Base-by-base conservation (phyloP, 2,329 filamentous ascomycete species). In the Neonectria punicea region DNA sequence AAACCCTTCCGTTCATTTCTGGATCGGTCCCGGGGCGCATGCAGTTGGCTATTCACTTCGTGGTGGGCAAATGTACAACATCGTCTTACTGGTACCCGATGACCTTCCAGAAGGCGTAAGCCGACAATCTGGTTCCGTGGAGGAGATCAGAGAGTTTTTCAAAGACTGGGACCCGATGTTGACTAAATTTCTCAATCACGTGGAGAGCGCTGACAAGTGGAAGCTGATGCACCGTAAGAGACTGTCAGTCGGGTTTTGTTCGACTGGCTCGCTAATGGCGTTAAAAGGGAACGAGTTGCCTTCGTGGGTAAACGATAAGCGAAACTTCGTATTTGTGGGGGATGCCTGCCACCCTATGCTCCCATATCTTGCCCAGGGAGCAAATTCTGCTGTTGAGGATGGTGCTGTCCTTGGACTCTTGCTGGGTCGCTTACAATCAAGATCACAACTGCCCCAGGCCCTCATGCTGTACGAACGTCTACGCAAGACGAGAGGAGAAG, bases 331-430 rank as follows among this genome's bases (percentile, higher is more conserved):
- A 1, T 82, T 84, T 43, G 77, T 83, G 78, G 89, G 89, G 5
- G 89, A 91, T 68, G 81, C 86, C 1, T 90, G 88, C 65, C 89
- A 90, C 72, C 86, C 88, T 0, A 90, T 90, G 87, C 78, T 90
- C 2, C 88, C 87, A 3, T 87, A 88, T 67, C 80, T 89, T 30
- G 90, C 87, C 0, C 90, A 89, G 75, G 90, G 90, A 0, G 90
- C 90, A 14, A 91, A 91, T 72, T 89, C 85, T 0, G 86, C 87
- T 0, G 81, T 93, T 1, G 90, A 93, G 73, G 90, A 93, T 58
- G 90, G 89, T 0, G 89, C 89, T 0, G 88, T 90, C 0, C 77
- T 92, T 0, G 90, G 90, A 0, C 80, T 83, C 1, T 71, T 92
- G 1, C 78, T 92, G 0, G 84, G 84, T 0, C 80, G 83, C 3